These are phyloP conservation scores for Hamamelis virginiana DNA, from an alignment of 164 flowering plant genomes.

Conservation along the genomic window DNA sequence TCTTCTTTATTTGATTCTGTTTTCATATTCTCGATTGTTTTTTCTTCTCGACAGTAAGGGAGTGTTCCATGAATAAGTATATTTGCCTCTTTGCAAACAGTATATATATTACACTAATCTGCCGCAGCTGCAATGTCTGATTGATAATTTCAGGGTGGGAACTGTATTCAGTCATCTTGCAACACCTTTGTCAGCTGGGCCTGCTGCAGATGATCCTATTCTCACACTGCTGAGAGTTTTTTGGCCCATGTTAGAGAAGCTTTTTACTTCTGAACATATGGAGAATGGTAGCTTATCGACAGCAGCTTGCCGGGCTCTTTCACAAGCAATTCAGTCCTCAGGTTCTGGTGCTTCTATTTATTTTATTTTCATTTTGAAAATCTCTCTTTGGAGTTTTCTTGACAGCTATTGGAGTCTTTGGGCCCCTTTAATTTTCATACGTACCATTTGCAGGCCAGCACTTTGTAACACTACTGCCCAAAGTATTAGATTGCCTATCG, in stretches of 20 bases:
- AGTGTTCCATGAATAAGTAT: neutral
- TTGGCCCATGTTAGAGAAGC: slow-evolving; percentile 88
- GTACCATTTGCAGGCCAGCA: slow-evolving; percentile 67
- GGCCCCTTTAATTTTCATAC: neutral
- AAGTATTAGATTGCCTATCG: slow-evolving; percentile 75
- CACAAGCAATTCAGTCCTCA: slow-evolving; percentile 82
- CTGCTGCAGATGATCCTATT: slow-evolving; percentile 54
- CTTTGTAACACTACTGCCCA: slow-evolving; percentile 60
- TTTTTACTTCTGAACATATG: slow-evolving; percentile 68
- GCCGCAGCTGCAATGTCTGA: neutral
- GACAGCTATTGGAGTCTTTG: neutral
- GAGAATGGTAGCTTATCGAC: slow-evolving; percentile 67
- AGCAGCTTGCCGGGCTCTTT: slow-evolving; percentile 94
- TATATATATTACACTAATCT: neutral
- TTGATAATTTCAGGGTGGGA: slow-evolving; percentile 63
- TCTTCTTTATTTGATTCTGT: neutral
- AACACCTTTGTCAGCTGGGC: slow-evolving; percentile 29
- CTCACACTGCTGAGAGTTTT: slow-evolving; percentile 57
- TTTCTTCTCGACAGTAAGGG: neutral
- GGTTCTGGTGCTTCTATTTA: slow-evolving; percentile 35
- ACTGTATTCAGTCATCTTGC: slow-evolving; percentile 77
- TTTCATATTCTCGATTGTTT: slow-evolving; percentile 8
- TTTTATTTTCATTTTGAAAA: neutral
- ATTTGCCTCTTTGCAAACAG: neutral
- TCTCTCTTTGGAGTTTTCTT: neutral